A percentile compares a stretch with the other conserved stretches of the same genome.
Evolutionary conservation across 441 rosid species (phyloP).

Genomic region (Croton setiger): DNA sequence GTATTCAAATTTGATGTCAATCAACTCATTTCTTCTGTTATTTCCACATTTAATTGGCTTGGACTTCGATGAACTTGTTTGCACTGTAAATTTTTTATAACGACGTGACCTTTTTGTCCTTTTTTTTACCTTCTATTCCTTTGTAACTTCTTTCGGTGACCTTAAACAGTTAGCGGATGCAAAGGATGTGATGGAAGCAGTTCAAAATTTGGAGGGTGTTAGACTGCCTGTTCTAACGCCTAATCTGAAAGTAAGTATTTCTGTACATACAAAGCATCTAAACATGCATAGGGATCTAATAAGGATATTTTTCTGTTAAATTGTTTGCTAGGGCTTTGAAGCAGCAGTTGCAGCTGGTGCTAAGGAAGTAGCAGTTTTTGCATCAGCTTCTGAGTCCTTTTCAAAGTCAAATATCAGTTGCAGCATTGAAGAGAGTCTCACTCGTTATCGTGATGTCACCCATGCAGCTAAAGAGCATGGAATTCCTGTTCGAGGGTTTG

Average conservation of each 20-base stretch:
- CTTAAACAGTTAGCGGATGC: slow-evolving; percentile 78
- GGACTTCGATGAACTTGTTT: not conserved
- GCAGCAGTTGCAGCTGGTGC: slow-evolving; percentile 97
- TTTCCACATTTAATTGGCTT: not conserved
- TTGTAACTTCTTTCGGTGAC: slow-evolving; percentile 1
- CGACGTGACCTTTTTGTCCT: not conserved
- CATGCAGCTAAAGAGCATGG: slow-evolving; percentile 69
- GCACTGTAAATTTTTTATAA: not conserved
- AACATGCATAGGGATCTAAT: slow-evolving; percentile 11
- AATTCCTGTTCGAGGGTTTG: slow-evolving; percentile 90
- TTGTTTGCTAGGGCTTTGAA: slow-evolving; percentile 76
- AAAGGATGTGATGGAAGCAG: slow-evolving; percentile 83
- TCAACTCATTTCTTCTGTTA: not conserved
- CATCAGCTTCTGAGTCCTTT: slow-evolving; percentile 97
- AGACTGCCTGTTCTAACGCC: slow-evolving; percentile 93
- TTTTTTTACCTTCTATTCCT: slow-evolving; percentile 10
- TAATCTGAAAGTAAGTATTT: slow-evolving; percentile 65
- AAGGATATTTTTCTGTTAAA: slow-evolving; percentile 21
- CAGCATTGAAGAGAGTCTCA: slow-evolving; percentile 89
- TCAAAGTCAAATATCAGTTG: slow-evolving; percentile 93
- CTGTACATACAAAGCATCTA: slow-evolving; percentile 3
- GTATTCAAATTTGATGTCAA: not conserved
- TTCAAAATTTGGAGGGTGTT: slow-evolving; percentile 54
- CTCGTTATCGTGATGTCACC: slow-evolving; percentile 70
- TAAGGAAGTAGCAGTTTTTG: slow-evolving; percentile 93